A percentile compares a stretch with the other conserved stretches of the same genome.
phyloP scores from a whole-genome alignment of 1,139 yeast genomes.

The Saccharomyces hybrid region DNA sequence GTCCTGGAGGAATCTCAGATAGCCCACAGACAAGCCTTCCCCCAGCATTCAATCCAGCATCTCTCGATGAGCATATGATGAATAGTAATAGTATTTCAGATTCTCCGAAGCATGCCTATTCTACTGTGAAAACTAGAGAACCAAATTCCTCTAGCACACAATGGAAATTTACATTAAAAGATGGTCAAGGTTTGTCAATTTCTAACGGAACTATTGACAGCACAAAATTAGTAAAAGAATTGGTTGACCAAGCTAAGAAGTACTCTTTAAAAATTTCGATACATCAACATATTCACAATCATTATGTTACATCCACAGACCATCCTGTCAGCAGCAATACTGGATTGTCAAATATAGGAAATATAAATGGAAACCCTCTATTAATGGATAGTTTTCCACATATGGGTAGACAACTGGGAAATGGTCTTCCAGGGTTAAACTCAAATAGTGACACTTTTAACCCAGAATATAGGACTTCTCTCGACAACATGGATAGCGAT shows the following conservation, averaged over 20 bases:
- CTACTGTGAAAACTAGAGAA: background rate
- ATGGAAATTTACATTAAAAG: constrained; percentile 37
- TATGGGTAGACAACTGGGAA: background rate
- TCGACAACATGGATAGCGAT: constrained; percentile 12
- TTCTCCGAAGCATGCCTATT: background rate
- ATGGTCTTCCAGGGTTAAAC: constrained; percentile 2
- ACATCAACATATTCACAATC: constrained; percentile 68
- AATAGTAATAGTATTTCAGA: background rate
- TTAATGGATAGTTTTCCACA: constrained; percentile 4
- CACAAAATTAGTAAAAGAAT: constrained; percentile 47
- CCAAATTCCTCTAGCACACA: constrained; percentile 28
- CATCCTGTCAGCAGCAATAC: constrained; percentile 4
- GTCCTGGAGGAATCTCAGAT: background rate
- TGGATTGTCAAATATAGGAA: constrained; percentile 4
- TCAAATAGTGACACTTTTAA: constrained; percentile 5
- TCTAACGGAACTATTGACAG: constrained; percentile 44
- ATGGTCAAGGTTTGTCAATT: constrained; percentile 32
- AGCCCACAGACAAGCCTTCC: background rate
- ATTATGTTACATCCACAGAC: constrained; percentile 36
- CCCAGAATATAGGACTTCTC: constrained; percentile 4
- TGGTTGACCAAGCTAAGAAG: constrained; percentile 55
- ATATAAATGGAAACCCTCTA: constrained; percentile 2
- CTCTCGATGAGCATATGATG: constrained; percentile 1
- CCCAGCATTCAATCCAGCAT: background rate
- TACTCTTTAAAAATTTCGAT: constrained; percentile 58